Percentiles rank a stretch among this genome's conserved stretches.
phyloP scores from a whole-genome alignment of 139 green algal genomes.

The Chlorokybus atmophyticus region DNA sequence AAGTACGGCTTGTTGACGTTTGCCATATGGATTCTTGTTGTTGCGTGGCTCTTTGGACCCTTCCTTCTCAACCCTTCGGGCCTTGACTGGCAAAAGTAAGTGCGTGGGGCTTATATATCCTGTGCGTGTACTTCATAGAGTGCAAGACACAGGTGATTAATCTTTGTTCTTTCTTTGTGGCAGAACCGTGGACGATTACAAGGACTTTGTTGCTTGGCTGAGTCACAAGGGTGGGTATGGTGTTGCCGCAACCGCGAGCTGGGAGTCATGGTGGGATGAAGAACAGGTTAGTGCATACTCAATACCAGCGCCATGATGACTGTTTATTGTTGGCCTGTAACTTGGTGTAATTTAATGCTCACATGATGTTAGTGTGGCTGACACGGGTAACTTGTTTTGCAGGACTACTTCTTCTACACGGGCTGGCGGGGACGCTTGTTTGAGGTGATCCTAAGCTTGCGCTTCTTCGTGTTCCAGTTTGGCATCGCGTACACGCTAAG shows the following conservation, averaged over 20 bases:
- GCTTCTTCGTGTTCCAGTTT: constrained; percentile 25
- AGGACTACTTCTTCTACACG: constrained; percentile 11
- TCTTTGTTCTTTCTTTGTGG: constrained; percentile 2
- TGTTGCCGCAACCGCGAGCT: constrained; percentile 17
- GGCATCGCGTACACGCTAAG: constrained; percentile 19
- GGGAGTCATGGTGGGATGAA: constrained; percentile 29
- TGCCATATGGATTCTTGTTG: constrained; percentile 20
- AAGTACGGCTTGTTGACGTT: constrained; percentile 13
- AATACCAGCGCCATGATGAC: not conserved
- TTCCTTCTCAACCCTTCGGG: constrained; percentile 32
- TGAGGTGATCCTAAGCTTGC: constrained; percentile 10
- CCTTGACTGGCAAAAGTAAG: constrained; percentile 34
- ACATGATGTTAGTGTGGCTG: constrained; percentile 1
- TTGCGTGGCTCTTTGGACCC: constrained; percentile 27
- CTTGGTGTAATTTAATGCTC: not conserved
- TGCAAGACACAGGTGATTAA: not conserved
- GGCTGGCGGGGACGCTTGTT: constrained; percentile 1
- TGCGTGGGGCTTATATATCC: not conserved
- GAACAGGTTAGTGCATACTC: constrained; percentile 13
- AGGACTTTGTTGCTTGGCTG: constrained; percentile 24
- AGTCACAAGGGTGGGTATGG: constrained; percentile 13
- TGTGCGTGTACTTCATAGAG: not conserved
- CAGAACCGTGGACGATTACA: constrained; percentile 24
- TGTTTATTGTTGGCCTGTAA: not conserved
- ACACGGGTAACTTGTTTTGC: too few relatives aligned